Percentiles rank a stretch among this genome's conserved stretches.
Conservation (phyloP, 106 monocot species). For the Ottelia alismoides region DNA sequence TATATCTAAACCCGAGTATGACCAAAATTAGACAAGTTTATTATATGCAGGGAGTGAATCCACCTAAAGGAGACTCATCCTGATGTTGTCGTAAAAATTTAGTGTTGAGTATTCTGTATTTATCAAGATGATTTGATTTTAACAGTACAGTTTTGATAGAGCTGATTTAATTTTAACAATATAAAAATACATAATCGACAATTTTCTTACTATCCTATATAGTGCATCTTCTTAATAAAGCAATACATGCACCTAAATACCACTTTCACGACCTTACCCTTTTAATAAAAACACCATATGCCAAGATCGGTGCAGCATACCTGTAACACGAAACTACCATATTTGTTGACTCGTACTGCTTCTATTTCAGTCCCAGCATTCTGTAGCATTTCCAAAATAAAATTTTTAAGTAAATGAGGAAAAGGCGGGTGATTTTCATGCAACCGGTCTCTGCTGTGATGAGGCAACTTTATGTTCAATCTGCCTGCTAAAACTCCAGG, state of each 20-base stretch:
- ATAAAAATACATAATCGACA: no score
- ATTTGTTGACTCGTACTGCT: constrained; percentile 45
- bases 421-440: constrained; percentile 36
- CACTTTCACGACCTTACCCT: no score
- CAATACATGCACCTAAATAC: no score
- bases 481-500: constrained; percentile 43
- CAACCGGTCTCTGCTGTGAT: constrained; percentile 4
- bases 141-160: neutral
- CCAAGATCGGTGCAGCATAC: constrained; percentile 2
- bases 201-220: no score
- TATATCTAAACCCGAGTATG: no score
- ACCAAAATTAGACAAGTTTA: no score
- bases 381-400: constrained; percentile 43
- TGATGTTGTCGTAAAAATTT: no score
- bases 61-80: no score
- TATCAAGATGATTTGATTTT: neutral
- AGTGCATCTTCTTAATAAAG: no score
- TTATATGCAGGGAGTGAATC: no score
- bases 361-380: constrained; percentile 44
- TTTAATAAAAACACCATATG: no score
- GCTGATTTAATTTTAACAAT: neutral
- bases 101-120: no score
- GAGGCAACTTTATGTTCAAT: constrained; percentile 28
- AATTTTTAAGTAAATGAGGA: constrained; percentile 38
- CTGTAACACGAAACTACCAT: constrained; percentile 89